Base-by-base conservation (phyloP, 495 filamentous ascomycete genomes). In the Podospora comata region DNA sequence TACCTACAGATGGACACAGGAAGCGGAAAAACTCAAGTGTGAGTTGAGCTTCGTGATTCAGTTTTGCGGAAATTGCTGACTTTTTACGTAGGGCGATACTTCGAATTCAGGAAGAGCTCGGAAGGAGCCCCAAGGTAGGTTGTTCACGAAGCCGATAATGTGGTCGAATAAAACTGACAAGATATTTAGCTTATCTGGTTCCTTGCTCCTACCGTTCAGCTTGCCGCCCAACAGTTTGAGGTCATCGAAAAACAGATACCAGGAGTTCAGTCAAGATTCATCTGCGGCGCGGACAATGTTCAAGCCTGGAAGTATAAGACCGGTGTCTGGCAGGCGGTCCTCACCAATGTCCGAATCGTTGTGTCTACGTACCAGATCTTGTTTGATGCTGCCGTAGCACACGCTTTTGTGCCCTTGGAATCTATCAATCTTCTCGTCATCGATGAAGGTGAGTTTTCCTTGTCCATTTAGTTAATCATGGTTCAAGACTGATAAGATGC, bases 11-110 rank as follows among this genome's bases (percentile, higher is more conserved):
- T 97, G 93, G 93, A 95, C 73, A 97, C 94, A 0, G 94, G 94
- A 1, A 92, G 87, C 75, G 94, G 94, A 9, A 98, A 98, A 78
- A 97, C 94, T 2, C 89, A 91, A 66, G 88, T 97, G 93, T 94
- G 88, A 75, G 86, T 77, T 60, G n/a, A 27, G 26, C 18, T 5
- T 11, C 2, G 9, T 2, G 57, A 19, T 15, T 4, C 11, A 11
- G 23, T 0, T n/a, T 20, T 11, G 48, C 16, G 13, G 20, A 11
- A 18, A 32, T 59, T 64, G 34, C 62, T 73, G 44, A 73, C 26
- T 0, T 11, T 5, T 19, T 23, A n/a, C 65, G 26, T 68, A 94
- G 92, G 67, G 94, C 94, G 32, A 79, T 95, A 7, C 79, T 93
- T 63, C 89, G 94, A 34, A 96, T 96, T 39, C 83, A 81, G 53